Evolutionary conservation across 441 rosid species (phyloP).

Genomic region (Pelargonium fulgidum): DNA sequence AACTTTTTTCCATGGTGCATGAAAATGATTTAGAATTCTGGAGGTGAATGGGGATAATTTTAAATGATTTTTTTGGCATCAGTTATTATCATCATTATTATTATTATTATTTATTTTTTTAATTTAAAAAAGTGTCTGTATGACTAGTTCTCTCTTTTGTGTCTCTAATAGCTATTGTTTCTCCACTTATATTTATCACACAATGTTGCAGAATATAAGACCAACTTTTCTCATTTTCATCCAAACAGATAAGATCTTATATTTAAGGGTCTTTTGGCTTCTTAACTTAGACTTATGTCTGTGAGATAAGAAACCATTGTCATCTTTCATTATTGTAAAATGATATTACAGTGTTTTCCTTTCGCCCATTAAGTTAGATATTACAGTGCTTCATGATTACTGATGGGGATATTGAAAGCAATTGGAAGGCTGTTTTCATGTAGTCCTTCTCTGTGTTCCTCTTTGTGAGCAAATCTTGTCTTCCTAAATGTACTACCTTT

Average conservation of each 20-base stretch:
- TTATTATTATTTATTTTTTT: neutral
- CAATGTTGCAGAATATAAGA: neutral
- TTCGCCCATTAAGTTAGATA: neutral
- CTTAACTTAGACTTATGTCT: slow-evolving; percentile 2
- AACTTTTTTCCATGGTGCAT: neutral
- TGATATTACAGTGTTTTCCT: neutral
- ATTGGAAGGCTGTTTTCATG: neutral
- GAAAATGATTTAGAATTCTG: neutral
- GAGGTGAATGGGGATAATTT: neutral
- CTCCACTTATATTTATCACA: neutral
- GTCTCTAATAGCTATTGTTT: neutral
- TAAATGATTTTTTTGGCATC: neutral
- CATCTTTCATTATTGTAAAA: neutral
- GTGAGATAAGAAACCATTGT: neutral
- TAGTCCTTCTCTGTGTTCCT: neutral
- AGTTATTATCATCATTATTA: neutral
- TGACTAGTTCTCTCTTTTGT: neutral
- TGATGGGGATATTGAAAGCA: neutral
- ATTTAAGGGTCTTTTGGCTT: slow-evolving; percentile 2
- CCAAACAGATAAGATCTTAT: neutral
- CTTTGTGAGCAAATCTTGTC: neutral
- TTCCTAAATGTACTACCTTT: too few relatives aligned
- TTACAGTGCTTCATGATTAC: neutral
- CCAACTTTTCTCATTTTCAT: slow-evolving; percentile 5
- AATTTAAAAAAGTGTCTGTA: too few relatives aligned